phyloP scores from a whole-genome alignment of 306 rosid species.

The Rosa rugosa region DNA sequence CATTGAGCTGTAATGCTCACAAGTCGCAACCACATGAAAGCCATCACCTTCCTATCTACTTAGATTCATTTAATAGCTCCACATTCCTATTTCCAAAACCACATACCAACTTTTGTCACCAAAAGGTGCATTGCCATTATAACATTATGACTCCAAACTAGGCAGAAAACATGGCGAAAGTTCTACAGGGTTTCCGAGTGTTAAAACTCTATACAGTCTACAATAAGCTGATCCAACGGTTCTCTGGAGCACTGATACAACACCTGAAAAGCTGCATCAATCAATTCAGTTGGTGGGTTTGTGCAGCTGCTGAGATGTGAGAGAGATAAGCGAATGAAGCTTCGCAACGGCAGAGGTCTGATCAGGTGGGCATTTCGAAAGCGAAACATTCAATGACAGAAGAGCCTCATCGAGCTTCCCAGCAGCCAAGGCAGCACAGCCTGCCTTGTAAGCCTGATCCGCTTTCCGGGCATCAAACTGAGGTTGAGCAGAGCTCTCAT shows the following conservation, averaged over 20 bases:
- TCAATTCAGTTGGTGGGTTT: constrained; percentile 31
- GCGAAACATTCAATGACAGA: constrained; percentile 54
- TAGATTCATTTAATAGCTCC: neutral
- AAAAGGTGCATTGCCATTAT: neutral
- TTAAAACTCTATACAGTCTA: neutral
- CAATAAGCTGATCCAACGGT: neutral
- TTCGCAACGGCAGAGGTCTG: constrained; percentile 61
- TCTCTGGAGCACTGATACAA: neutral
- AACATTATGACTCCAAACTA: neutral
- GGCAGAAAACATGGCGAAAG: neutral
- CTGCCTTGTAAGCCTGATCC: constrained; percentile 78
- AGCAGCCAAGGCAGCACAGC: constrained; percentile 76
- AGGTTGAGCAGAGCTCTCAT: constrained; percentile 14
- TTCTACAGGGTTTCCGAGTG: neutral
- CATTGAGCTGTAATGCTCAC: neutral
- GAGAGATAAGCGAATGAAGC: constrained; percentile 69
- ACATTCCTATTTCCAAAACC: neutral
- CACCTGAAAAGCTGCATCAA: neutral
- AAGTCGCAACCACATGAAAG: neutral
- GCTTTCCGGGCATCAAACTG: constrained; percentile 61
- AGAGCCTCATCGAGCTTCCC: constrained; percentile 80
- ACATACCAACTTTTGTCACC: neutral
- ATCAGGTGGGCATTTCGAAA: constrained; percentile 73
- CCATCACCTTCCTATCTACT: neutral
- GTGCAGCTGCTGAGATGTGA: constrained; percentile 70